Percentiles rank a stretch among this genome's conserved stretches.
Evolutionary conservation across 768 basidiomycete genomes (phyloP).

Genomic region (Podaxis mareebaensis): DNA sequence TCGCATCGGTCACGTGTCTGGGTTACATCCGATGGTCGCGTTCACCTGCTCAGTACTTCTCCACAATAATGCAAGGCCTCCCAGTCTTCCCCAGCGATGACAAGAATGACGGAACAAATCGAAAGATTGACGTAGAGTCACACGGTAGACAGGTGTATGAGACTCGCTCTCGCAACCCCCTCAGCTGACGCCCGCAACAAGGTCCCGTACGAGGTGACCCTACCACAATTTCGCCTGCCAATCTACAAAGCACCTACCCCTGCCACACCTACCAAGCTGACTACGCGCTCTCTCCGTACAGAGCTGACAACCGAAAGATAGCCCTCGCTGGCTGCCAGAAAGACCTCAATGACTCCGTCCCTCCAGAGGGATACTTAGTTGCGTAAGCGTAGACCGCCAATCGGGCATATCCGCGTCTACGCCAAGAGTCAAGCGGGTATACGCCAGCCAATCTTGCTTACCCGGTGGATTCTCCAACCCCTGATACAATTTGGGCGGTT

Average conservation of each 20-base stretch:
- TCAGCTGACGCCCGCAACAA: too few species aligned
- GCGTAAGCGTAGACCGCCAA: slow-evolving; percentile 23
- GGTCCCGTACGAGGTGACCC: too few species aligned
- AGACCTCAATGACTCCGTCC: slow-evolving; percentile 35
- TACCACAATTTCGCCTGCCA: slow-evolving; percentile 30
- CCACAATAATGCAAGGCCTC: slow-evolving; percentile 21
- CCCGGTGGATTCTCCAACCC: slow-evolving; percentile 35
- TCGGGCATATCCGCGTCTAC: slow-evolving; percentile 28
- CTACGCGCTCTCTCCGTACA: slow-evolving; percentile 73
- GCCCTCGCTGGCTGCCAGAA: slow-evolving; percentile 29
- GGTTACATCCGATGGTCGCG: slow-evolving; percentile 9
- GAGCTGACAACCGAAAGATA: slow-evolving; percentile 49
- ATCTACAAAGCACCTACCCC: slow-evolving; percentile 19
- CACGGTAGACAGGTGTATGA: neutral
- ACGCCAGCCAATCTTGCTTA: slow-evolving; percentile 77
- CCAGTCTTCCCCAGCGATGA: too few species aligned
- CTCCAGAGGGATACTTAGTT: too few species aligned
- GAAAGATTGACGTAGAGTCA: neutral
- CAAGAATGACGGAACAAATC: too few species aligned
- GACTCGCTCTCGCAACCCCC: too few species aligned
- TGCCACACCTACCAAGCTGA: slow-evolving; percentile 34
- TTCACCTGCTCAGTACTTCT: slow-evolving; percentile 3
- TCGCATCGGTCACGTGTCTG: slow-evolving; percentile 35
- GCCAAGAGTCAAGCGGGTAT: slow-evolving; percentile 55
- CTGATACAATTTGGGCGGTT: slow-evolving; percentile 19